Evolutionary conservation across 306 rosid genomes (phyloP).

Genomic region (Rosa lucieae): DNA sequence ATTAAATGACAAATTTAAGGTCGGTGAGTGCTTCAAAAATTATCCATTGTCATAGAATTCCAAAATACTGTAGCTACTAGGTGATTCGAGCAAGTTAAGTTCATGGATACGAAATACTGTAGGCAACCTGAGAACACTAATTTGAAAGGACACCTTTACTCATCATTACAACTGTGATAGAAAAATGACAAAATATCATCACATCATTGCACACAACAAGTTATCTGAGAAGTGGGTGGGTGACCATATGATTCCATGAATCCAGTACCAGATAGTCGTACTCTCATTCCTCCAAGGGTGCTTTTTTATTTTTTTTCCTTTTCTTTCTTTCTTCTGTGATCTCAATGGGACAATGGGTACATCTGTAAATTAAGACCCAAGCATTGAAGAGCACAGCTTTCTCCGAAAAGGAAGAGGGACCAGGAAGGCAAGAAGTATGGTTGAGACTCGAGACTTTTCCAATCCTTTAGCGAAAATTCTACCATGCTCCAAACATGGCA

Average conservation of each 20-base stretch:
- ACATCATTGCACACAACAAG: not conserved
- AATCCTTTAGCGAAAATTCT: conserved; percentile 20
- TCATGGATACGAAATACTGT: no score
- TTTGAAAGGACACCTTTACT: not conserved
- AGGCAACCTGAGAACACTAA: not conserved
- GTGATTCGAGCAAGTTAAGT: no score
- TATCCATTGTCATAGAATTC: no score
- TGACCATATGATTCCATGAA: not conserved
- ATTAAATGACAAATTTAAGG: no score
- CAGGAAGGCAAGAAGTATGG: not conserved
- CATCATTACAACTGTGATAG: not conserved
- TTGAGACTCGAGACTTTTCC: conserved; percentile 27
- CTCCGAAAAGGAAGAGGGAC: not conserved
- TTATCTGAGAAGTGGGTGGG: not conserved
- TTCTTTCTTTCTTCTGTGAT: not conserved
- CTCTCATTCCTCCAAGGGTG: not conserved
- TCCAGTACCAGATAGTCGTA: not conserved
- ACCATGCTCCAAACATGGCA: no score
- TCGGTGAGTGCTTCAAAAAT: no score
- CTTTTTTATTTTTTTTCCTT: not conserved
- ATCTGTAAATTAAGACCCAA: not conserved
- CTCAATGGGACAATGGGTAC: no score
- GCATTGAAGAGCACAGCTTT: not conserved
- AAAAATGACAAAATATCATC: not conserved
- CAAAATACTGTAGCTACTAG: no score